phyloP scores from a whole-genome alignment of 208 protist species.

The Wallacemonas sp. region DNA sequence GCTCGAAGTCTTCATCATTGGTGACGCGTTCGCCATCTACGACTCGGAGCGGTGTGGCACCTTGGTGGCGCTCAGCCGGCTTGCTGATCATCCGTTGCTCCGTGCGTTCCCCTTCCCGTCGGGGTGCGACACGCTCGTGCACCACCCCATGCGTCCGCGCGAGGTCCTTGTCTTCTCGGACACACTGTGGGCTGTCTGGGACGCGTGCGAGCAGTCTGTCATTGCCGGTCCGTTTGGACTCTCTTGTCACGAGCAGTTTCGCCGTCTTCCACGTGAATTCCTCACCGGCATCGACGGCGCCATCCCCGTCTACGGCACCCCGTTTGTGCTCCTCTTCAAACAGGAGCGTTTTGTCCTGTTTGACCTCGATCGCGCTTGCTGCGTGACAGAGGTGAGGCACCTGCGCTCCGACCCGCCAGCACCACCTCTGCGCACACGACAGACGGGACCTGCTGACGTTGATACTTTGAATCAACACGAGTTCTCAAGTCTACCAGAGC shows the following conservation, averaged over 20 bases:
- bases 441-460: no score
- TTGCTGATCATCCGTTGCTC: slow-evolving; percentile 6
- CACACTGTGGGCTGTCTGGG: slow-evolving; percentile 41
- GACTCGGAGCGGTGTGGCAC: slow-evolving; percentile 14
- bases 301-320: slow-evolving; percentile 36
- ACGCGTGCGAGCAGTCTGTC: slow-evolving; percentile 26
- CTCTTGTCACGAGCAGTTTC: slow-evolving; percentile 22
- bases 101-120: slow-evolving; percentile 33
- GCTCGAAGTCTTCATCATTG: slow-evolving; percentile 28
- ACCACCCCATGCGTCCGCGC: slow-evolving; percentile 39
- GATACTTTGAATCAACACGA: no score
- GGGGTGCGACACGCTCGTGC: slow-evolving; percentile 48
- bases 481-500: background rate
- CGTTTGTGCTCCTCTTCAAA: slow-evolving; percentile 60
- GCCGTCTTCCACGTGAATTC: slow-evolving; percentile 45
- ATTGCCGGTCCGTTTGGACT: slow-evolving; percentile 35
- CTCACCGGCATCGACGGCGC: slow-evolving; percentile 32
- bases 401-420: background rate
- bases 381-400: background rate
- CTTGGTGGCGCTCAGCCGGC: background rate
- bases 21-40: slow-evolving; percentile 30
- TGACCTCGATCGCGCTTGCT: slow-evolving; percentile 21
- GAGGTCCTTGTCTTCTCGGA: slow-evolving; percentile 45
- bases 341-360: slow-evolving; percentile 57
- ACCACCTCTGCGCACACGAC: background rate